Conservation (phyloP, 192 early-diverging fungal species). For the Coemansia sp. region DNA sequence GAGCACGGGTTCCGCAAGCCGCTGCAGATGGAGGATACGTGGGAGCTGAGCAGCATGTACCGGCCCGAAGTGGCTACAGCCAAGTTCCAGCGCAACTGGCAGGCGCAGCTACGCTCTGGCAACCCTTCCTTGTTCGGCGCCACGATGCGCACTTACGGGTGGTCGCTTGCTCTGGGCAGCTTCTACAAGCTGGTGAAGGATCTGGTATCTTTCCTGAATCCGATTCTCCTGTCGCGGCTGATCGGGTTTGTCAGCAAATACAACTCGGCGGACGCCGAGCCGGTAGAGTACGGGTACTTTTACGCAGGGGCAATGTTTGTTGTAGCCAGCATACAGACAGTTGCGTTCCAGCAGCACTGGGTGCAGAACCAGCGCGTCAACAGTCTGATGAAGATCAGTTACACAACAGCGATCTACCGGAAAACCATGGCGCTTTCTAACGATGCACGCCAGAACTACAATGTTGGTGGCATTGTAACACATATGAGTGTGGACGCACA, state of each 20-base stretch:
- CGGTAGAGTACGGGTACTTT: conserved; percentile 74
- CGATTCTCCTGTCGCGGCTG: conserved; percentile 75
- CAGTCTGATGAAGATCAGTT: conserved; percentile 75
- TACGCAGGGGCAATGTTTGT: conserved; percentile 85
- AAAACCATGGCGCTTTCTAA: conserved; percentile 87
- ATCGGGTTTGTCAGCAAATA: conserved; percentile 70
- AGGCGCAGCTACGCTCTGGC: conserved; percentile 62
- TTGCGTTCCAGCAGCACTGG: conserved; percentile 92
- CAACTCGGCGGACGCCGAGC: conserved; percentile 57
- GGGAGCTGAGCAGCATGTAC: conserved; percentile 67
- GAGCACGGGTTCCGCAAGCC: conserved; percentile 75
- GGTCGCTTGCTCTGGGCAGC: conserved; percentile 70
- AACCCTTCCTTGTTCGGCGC: conserved; percentile 74
- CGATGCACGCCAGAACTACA: conserved; percentile 78
- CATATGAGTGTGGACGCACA: conserved; percentile 78
- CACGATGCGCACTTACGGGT: conserved; percentile 67
- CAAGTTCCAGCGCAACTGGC: conserved; percentile 77
- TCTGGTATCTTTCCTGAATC: conserved; percentile 80
- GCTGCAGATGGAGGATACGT: conserved; percentile 78
- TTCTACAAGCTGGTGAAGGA: conserved; percentile 85
- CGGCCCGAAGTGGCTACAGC: conserved; percentile 65
- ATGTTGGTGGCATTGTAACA: conserved; percentile 78
- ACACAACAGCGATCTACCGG: conserved; percentile 87
- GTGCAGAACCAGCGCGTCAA: conserved; percentile 81
- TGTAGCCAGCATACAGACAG: conserved; percentile 77